phyloP scores from a whole-genome alignment of 2,329 filamentous ascomycete species.

The Colletotrichum sidae region DNA sequence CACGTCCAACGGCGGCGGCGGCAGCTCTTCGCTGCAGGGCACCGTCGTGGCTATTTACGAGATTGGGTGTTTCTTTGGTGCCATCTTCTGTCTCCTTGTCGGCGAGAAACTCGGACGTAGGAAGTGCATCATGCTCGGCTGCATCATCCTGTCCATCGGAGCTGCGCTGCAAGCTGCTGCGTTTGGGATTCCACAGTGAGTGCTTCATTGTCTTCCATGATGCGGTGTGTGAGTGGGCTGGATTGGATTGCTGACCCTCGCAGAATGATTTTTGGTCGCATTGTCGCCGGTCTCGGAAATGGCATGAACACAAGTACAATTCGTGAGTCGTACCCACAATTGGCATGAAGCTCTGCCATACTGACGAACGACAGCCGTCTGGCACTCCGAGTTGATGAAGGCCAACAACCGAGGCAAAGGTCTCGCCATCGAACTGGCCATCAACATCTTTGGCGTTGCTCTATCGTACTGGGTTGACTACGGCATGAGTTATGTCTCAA shows the following conservation, averaged over 20 bases:
- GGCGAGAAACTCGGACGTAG: constrained; percentile 58
- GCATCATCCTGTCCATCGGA: constrained; percentile 54
- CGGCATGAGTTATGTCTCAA: constrained; percentile 50
- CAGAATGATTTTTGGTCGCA: constrained; percentile 54
- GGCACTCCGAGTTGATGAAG: constrained; percentile 57
- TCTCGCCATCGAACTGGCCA: constrained; percentile 46
- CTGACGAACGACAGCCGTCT: constrained; percentile 44
- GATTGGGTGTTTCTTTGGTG: constrained; percentile 60
- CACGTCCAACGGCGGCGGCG: constrained; percentile 45
- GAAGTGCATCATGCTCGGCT: constrained; percentile 53
- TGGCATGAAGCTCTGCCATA: constrained; percentile 5
- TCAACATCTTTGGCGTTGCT: constrained; percentile 53
- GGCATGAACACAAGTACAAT: constrained; percentile 61
- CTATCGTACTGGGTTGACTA: constrained; percentile 52
- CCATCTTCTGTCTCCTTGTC: constrained; percentile 52
- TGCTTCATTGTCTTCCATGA: too few relatives aligned
- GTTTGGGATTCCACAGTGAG: constrained; percentile 50
- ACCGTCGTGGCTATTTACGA: constrained; percentile 60
- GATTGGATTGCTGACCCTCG: too few relatives aligned
- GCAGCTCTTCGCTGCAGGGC: constrained; percentile 56
- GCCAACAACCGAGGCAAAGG: constrained; percentile 51
- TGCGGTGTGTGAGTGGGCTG: too few relatives aligned
- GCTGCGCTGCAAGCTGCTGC: constrained; percentile 56
- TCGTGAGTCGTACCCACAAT: constrained; percentile 41
- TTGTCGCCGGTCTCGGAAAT: constrained; percentile 58